Conservation (phyloP, 202 grass and related monocot species). For the Dendrocalamus latiflorus region DNA sequence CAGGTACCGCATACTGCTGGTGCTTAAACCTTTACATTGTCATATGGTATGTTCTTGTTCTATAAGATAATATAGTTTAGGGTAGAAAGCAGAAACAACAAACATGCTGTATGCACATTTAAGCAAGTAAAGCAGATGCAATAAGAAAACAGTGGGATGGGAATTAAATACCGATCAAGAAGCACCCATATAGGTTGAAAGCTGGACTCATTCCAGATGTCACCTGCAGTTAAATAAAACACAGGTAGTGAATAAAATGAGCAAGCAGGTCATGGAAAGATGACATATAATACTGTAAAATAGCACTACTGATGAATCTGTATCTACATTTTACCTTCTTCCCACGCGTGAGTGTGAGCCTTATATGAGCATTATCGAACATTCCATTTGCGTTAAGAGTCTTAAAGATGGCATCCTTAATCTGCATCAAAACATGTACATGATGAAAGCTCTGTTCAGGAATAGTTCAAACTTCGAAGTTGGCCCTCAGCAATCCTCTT, state of each 20-base stretch:
- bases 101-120: not conserved
- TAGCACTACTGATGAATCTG: not conserved
- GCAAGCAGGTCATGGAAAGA: not conserved
- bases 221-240: constrained; percentile 56
- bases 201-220: constrained; percentile 98
- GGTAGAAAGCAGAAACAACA: not conserved
- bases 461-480: constrained; percentile 22
- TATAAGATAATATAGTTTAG: not conserved
- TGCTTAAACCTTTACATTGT: too few relatives aligned
- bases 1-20: too few relatives aligned
- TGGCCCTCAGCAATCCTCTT: not conserved
- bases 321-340: constrained; percentile 62
- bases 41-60: not conserved
- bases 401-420: constrained; percentile 90
- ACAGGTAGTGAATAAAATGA: constrained; percentile 31
- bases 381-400: constrained; percentile 91
- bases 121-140: constrained; percentile 2
- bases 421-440: constrained; percentile 50
- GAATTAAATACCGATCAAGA: constrained; percentile 69
- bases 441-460: constrained; percentile 10
- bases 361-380: constrained; percentile 93
- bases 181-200: constrained; percentile 96
- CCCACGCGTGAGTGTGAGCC: too few relatives aligned
- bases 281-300: constrained; percentile 22
- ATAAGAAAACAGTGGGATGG: not conserved